phyloP scores from a whole-genome alignment of 306 rosid species.

The Abrus pulchellus region DNA sequence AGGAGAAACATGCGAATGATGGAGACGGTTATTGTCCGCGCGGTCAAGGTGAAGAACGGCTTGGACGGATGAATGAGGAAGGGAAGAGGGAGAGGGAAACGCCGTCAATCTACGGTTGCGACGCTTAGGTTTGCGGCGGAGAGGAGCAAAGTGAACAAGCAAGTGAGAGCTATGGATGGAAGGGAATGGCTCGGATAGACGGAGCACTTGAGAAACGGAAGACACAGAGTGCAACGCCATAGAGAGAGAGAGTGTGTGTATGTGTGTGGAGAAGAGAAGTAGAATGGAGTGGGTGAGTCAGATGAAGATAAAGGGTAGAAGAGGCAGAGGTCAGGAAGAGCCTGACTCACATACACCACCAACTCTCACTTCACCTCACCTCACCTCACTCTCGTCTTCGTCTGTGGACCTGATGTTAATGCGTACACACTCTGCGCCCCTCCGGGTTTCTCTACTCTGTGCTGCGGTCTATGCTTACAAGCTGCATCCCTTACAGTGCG shows the following conservation, averaged over 20 bases:
- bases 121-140: conserved; percentile 60
- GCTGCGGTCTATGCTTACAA: conserved; percentile 7
- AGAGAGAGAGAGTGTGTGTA: background rate
- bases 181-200: conserved; percentile 51
- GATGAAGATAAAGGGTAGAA: conserved; percentile 59
- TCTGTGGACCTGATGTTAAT: conserved; percentile 14
- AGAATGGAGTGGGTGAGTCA: conserved; percentile 34
- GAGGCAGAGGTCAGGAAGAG: conserved; percentile 59
- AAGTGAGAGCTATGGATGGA: conserved; percentile 55
- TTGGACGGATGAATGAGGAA: conserved; percentile 61
- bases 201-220: conserved; percentile 62
- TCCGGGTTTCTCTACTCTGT: conserved; percentile 40
- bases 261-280: conserved; percentile 52
- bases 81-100: conserved; percentile 31
- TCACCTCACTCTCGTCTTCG: conserved; percentile 37
- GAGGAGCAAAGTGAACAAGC: conserved; percentile 65
- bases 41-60: conserved; percentile 66
- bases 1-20: conserved; percentile 44
- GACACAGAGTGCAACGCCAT: conserved; percentile 82
- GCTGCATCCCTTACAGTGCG: background rate
- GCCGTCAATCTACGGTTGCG: conserved; percentile 54
- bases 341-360: conserved; percentile 54
- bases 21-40: background rate
- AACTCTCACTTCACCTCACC: conserved; percentile 7
- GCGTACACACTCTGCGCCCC: background rate